These are phyloP conservation scores for Amylocystis lapponica DNA, from an alignment of 768 basidiomycete species.

Conservation along the genomic window DNA sequence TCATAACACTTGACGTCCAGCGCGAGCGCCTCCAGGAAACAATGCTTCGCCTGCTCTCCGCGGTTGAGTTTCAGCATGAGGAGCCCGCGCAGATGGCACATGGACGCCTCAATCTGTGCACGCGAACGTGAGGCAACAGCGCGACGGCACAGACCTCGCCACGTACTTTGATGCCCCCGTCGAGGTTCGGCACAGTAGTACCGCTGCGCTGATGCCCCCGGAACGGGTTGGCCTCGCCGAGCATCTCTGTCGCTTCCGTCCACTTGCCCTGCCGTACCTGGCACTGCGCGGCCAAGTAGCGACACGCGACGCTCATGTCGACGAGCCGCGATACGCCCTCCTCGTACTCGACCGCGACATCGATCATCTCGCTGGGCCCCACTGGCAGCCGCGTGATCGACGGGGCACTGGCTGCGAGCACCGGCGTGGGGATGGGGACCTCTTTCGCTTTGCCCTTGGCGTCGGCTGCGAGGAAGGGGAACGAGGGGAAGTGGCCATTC, in stretches of 20 bases:
- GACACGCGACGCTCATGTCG: slow-evolving; percentile 92
- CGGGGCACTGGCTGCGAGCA: slow-evolving; percentile 1
- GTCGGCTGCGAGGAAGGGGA: slow-evolving; percentile 28
- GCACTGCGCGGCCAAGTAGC: slow-evolving; percentile 95
- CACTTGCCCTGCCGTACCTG: slow-evolving; percentile 90
- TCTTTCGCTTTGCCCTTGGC: slow-evolving; percentile 59
- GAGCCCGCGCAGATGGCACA: slow-evolving; percentile 91
- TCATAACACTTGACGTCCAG: slow-evolving; percentile 98
- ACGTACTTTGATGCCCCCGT: slow-evolving; percentile 90
- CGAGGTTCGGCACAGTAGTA: slow-evolving; percentile 69
- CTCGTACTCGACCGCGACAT: slow-evolving; percentile 58
- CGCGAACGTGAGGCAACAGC: background rate
- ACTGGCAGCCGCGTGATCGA: slow-evolving; percentile 49
- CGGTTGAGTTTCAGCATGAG: slow-evolving; percentile 93
- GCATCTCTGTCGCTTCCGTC: slow-evolving; percentile 85
- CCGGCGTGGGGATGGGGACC: slow-evolving; percentile 15
- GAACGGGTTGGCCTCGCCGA: slow-evolving; percentile 92
- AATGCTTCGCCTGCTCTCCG: slow-evolving; percentile 85
- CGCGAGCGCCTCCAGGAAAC: slow-evolving; percentile 92
- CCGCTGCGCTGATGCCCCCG: slow-evolving; percentile 61
- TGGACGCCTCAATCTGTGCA: slow-evolving; percentile 91
- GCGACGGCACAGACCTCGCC: background rate
- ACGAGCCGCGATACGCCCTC: slow-evolving; percentile 72
- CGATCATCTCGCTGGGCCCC: slow-evolving; percentile 59
- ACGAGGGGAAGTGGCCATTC: slow-evolving; percentile 36